Conservation (phyloP, 805 yeast species). For the Candida rishiriensis region DNA sequence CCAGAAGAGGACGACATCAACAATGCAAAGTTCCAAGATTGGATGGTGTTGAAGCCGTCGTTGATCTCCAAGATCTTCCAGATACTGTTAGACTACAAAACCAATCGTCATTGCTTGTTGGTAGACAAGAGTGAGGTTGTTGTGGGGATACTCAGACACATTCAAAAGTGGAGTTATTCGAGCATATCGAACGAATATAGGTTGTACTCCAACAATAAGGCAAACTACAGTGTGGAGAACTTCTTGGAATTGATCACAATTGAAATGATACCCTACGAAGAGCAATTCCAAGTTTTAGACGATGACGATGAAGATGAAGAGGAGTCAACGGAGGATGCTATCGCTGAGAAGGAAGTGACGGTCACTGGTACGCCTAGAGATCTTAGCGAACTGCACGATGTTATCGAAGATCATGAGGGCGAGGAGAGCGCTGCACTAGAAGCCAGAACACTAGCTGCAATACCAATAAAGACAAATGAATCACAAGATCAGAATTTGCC, state of each 20-base stretch:
- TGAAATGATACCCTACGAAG: slow-evolving; percentile 41
- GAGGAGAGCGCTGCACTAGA: slow-evolving; percentile 2
- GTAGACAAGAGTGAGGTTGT: slow-evolving; percentile 79
- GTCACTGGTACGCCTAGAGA: not conserved
- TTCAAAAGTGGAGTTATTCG: slow-evolving; percentile 86
- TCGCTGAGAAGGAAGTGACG: not conserved
- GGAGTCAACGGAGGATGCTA: slow-evolving; percentile 3
- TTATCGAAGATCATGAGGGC: not conserved
- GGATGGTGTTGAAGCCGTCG: slow-evolving; percentile 73
- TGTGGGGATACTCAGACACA: slow-evolving; percentile 73
- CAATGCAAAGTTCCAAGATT: slow-evolving; percentile 35
- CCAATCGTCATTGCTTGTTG: slow-evolving; percentile 62
- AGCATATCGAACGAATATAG: slow-evolving; percentile 84
- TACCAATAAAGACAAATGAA: slow-evolving; percentile 1
- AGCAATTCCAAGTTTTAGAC: slow-evolving; percentile 4
- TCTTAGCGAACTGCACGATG: not conserved
- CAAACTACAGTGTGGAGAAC: slow-evolving; percentile 76
- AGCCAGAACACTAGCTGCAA: not conserved
- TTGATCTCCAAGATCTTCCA: slow-evolving; percentile 64
- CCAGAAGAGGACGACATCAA: slow-evolving; percentile 24
- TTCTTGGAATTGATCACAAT: slow-evolving; percentile 70
- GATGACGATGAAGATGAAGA: slow-evolving; percentile 6
- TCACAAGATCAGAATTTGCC: not conserved
- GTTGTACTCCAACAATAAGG: slow-evolving; percentile 60
- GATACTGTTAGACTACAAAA: slow-evolving; percentile 52